Evolutionary conservation across 1,284 basidiomycete genomes (phyloP), one percentile per base, ranked within the genome.

Genomic region (Ganoderma multipileum): DNA sequence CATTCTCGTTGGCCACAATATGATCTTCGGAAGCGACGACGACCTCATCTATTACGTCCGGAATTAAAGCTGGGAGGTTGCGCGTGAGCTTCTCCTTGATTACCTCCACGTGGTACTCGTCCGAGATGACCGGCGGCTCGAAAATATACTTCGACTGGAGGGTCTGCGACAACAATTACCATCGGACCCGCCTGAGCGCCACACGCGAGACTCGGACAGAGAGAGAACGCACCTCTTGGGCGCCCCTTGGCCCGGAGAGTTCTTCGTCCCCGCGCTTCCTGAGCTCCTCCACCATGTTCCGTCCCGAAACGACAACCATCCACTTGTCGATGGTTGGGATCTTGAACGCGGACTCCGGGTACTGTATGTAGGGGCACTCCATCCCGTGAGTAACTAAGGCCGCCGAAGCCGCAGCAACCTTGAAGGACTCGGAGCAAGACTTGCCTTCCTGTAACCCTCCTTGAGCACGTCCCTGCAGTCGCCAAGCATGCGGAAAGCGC

Each of bases 281-380:
- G 23, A 52, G 3, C 26, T 52, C 50, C 26, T 52, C 50, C 11
- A 52, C 50, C 66, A 60, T 63, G 44, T 65, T 60, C 50, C 59
- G 70, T 16, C 71, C 72, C 26, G 59, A 71, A 42, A 73, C 72
- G 11, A 79, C 54, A 28, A 80, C 73, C 3, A 75, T 64, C 77
- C 77, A 79, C 47, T 72, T 67, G 23, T 80, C 78, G 52, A 79
- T 71, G 71, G 79, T 76, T 0, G 83, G 78, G 20, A 84, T 72
- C 74, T 78, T 81, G 72, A 82, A 71, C 52, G 42, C 52, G 0
- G 63, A 62, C 0, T 74, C 73, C 20, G 77, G 79, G 70, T 81
- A 78, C 83, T 83, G 26, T 33, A 8, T 33, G 8, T 33, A 8
- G 33, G 33, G 33, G 33, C 3, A 33, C n/a, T n/a, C n/a, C 33